A percentile compares a stretch with the other conserved stretches of the same genome.
phyloP scores from a whole-genome alignment of 305 asterid species.

The Coffea humblotiana region DNA sequence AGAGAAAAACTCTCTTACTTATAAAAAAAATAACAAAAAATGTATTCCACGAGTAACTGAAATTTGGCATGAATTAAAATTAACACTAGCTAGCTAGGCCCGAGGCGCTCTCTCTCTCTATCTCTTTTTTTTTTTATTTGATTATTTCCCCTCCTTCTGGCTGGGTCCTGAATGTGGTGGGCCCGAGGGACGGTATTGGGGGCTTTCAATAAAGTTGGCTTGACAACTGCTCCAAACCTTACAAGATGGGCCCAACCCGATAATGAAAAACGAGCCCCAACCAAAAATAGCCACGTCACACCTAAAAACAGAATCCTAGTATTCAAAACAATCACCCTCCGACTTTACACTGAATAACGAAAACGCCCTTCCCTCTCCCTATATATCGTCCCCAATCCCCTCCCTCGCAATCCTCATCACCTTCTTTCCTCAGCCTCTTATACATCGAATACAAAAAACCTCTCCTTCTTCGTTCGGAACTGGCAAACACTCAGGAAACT shows the following conservation, averaged over 20 bases:
- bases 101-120: too few species aligned
- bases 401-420: not conserved
- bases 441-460: too few species aligned
- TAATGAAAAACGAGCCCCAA: conserved; percentile 8
- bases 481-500: conserved; percentile 68
- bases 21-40: too few species aligned
- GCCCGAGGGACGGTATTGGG: not conserved
- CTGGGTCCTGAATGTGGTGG: not conserved
- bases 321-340: not conserved
- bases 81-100: too few species aligned
- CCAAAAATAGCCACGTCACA: conserved; percentile 8
- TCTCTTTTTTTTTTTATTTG: too few species aligned
- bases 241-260: not conserved
- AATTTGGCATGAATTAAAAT: too few species aligned
- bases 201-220: not conserved
- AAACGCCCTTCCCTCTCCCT: conserved; percentile 10
- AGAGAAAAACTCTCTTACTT: too few species aligned
- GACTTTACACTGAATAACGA: not conserved
- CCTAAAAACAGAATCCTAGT: not conserved
- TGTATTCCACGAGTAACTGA: too few species aligned
- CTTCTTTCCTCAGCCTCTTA: too few species aligned
- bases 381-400: not conserved
- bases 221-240: not conserved
- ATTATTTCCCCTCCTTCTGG: not conserved
- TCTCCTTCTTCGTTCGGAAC: conserved; percentile 37